Base-by-base conservation (phyloP, 306 rosid genomes). In the Sicyos baderoa region DNA sequence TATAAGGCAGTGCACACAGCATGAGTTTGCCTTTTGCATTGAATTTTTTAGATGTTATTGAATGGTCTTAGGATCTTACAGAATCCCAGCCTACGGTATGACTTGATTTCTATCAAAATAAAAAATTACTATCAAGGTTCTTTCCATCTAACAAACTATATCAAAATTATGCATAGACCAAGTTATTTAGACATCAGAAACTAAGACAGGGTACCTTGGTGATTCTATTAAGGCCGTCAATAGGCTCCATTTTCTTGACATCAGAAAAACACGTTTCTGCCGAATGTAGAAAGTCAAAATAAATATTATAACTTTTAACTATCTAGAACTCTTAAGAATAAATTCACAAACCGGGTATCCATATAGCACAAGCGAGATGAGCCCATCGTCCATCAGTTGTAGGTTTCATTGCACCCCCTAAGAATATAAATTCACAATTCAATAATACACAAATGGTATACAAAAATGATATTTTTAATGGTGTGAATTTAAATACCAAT, bases 331-430 rank as follows among this genome's bases (percentile, higher is more conserved):
- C 58, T 40, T 40, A 79, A 47, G 45, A 65, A 75, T 61, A 52
- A 17, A 73, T 64, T 80, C 68, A 83, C 88, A 10, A 71, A 93
- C 99, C 99, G 72, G 99, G 99, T 82, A 93, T 93, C 99, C 99
- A 93, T 86, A 93, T 93, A 55, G 99, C 99, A 84, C 99, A 93
- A 65, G 99, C 96, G 74, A 93, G 81, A 83, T 93, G 99, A 79
- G 97, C 97, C 99, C 99, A 93, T 54, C 95, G 87, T 27, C 95
- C 99, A 85, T 93, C 97, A 58, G 91, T 90, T 66, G 99, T 90
- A 78, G 97, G 96, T 85, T 93, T 93, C 99, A 93, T 93, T 35
- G 99, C 99, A 74, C 99, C 99, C 77, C 99, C 99, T 93, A 77
- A 81, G 66, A 82, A 82, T 78, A 69, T 45, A 59, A 62, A 67